Conservation (phyloP, 1,139 yeast species). For the Arxiozyma bovina region DNA sequence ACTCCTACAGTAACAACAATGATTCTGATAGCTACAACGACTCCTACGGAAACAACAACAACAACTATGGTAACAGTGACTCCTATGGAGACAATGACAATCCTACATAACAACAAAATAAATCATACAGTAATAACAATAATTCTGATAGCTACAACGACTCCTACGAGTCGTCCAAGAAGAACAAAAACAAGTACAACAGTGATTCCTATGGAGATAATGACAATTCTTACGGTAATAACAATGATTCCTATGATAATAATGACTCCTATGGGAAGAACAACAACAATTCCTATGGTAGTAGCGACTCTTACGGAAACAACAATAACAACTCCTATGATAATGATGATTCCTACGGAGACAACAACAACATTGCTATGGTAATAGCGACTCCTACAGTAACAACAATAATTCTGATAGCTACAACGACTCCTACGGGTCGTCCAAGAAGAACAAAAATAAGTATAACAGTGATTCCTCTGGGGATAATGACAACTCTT, state of each 20-base stretch:
- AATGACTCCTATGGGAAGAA: neutral
- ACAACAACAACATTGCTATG: too few species aligned
- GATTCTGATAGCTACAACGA: too few species aligned
- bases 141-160: conserved; percentile 16
- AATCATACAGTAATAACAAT: too few species aligned
- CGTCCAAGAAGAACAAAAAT: conserved; percentile 15
- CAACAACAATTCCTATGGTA: conserved; percentile 18
- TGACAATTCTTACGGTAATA: conserved; percentile 6
- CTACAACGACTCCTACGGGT: conserved; percentile 6
- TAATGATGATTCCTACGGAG: conserved; percentile 21
- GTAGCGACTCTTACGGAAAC: too few species aligned
- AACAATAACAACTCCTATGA: too few species aligned
- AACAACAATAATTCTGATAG: too few species aligned
- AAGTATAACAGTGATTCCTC: conserved; percentile 15
- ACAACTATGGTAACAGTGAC: conserved; percentile 13
- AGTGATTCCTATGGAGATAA: conserved; percentile 6
- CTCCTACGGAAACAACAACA: conserved; percentile 7
- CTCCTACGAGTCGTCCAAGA: conserved; percentile 21
- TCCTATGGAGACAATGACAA: conserved; percentile 12
- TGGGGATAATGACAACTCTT: conserved; percentile 12
- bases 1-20: conserved; percentile 11
- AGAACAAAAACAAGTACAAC: neutral
- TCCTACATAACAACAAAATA: conserved; percentile 21
- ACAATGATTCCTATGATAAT: conserved; percentile 11
- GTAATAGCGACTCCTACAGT: conserved; percentile 12